Evolutionary conservation across 306 rosid genomes (phyloP), one percentile per base, ranked within the genome.

Genomic region (Corylus americana): DNA sequence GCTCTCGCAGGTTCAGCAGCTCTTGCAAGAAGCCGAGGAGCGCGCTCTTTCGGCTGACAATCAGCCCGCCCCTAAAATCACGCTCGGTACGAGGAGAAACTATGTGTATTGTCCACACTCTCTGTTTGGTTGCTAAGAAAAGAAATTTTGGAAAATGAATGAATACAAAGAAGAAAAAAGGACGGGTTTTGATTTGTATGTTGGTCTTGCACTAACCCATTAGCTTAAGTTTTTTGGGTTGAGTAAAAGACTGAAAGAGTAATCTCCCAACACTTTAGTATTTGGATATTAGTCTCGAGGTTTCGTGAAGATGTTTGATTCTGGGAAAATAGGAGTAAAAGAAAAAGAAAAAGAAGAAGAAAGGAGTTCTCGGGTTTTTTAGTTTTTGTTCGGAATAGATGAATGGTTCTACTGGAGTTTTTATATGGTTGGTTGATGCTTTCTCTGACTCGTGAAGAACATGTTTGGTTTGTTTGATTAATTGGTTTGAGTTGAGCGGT

Each of bases 1-100:
- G 31, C 79, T 92, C 20, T 87, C 97, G 11, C 96, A 92, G 87
- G 90, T 92, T 66, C 92, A 92, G 71, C 88, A 95, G 55, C 96
- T 92, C 59, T 78, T 92, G 53, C 90, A 83, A 35, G 88, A 90
- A 59, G 98, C 98, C 5, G 98, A 94, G 85, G 87, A 90, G 44
- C 91, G 97, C 1, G 89, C 97, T 77, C 77, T 79, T 27, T 76
- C 87, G 35, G 88, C 89, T 4, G 91, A 84, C 73, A 70, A 27
- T 1, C 88, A 74, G 10, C 97, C 97, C 59, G 53, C 83, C 73
- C 97, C 98, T 49, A 88, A 86, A 86, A 90, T 94, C 91, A 91
- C 92, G 2, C 18, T 92, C 55, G 97, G 97, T 94, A 79, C 45
- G 61, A 7, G 4, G 14, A 49, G 53, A 51, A 50, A n/a, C 20